phyloP scores from a whole-genome alignment of 441 rosid species.

The Corymbia calophylla region DNA sequence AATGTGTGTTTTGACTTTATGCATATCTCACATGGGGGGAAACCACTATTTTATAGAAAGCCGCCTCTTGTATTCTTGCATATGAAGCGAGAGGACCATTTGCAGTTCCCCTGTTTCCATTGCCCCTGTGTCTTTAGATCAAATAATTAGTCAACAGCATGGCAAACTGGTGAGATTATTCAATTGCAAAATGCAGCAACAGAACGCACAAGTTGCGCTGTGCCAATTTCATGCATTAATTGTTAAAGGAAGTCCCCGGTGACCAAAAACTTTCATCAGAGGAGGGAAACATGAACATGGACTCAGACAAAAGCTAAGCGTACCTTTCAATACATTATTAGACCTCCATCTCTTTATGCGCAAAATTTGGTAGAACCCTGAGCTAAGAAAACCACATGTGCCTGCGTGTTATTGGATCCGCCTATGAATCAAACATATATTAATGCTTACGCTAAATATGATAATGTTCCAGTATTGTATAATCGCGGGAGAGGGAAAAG shows the following conservation, averaged over 20 bases:
- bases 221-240: background rate
- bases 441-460: background rate
- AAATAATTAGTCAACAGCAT: background rate
- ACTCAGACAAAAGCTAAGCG: background rate
- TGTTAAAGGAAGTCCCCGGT: background rate
- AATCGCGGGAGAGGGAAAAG: background rate
- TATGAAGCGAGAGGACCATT: background rate
- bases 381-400: background rate
- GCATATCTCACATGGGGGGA: background rate
- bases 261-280: background rate
- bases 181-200: background rate
- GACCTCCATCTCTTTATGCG: background rate
- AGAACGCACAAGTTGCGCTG: background rate
- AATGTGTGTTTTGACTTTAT: background rate
- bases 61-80: background rate
- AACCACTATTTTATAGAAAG: background rate
- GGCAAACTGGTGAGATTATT: background rate
- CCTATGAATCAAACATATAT: background rate
- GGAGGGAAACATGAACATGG: background rate
- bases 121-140: background rate
- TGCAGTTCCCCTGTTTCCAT: background rate
- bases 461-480: background rate
- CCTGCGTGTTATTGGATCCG: background rate
- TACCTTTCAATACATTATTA: background rate
- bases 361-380: background rate